phyloP scores from a whole-genome alignment of 805 yeast genomes.

The Cyberlindnera nakhonratchasimensis region DNA sequence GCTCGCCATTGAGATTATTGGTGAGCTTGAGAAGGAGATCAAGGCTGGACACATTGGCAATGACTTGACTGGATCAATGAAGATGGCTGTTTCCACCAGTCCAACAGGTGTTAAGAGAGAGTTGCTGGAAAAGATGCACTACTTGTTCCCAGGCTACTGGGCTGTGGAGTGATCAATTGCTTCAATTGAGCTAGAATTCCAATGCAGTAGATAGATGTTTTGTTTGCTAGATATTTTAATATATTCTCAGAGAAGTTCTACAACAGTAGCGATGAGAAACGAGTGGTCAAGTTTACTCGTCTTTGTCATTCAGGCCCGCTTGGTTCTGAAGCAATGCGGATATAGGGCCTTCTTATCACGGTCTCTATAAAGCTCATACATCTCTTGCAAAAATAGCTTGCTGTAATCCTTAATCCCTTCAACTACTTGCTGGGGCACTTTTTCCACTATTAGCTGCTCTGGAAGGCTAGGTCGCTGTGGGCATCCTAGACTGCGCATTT shows the following conservation, averaged over 20 bases:
- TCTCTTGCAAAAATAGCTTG: not conserved
- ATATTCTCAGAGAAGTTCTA: no score
- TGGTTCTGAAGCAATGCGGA: not conserved
- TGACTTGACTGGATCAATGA: constrained; percentile 71
- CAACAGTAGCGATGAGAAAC: no score
- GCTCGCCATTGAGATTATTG: constrained; percentile 67
- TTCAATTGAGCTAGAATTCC: not conserved
- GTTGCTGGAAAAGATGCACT: constrained; percentile 77
- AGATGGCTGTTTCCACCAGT: constrained; percentile 74
- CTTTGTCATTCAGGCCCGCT: no score
- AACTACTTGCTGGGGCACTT: not conserved
- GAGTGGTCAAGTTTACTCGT: no score
- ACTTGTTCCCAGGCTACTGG: constrained; percentile 90
- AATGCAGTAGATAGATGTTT: no score
- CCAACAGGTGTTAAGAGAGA: constrained; percentile 70
- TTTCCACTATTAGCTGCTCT: not conserved
- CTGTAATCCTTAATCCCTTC: not conserved
- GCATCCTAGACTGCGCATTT: not conserved
- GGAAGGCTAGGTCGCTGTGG: not conserved
- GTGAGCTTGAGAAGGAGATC: constrained; percentile 59
- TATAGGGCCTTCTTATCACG: not conserved
- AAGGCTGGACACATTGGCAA: constrained; percentile 61
- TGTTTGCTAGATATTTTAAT: no score
- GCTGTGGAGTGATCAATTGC: constrained; percentile 20
- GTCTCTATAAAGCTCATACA: not conserved